Evolutionary conservation across 2,329 filamentous ascomycete genomes (phyloP), one percentile per base, ranked within the genome.

Genomic region (Fusarium nematophilum): DNA sequence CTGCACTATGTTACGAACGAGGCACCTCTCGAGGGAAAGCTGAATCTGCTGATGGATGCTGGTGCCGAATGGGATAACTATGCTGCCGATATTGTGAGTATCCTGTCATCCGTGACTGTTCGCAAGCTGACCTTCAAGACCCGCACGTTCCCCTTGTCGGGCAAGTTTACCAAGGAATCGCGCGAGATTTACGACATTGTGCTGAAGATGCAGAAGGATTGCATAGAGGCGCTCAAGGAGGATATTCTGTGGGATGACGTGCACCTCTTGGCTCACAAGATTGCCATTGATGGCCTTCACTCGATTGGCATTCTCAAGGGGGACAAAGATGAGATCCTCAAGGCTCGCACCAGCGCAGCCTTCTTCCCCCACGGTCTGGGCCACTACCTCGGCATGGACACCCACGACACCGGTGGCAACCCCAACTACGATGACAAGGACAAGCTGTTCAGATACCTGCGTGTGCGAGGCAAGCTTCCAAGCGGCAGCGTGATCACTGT

Each of bases 341-440:
- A 87, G 64, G 86, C 86, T 36, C 84, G 93, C 50, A 91, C 92
- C n/a, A 94, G 90, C 69, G 87, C 90, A 18, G 93, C 93, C 2
- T 97, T 97, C 79, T 91, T 97, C 71, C 93, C 93, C 1, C 93
- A 97, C 73, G 93, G 93, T 0, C 79, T 97, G 1, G 93, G 93
- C 0, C 93, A 97, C 75, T 94, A 96, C 73, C 80, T 97, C 9
- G 93, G 93, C 59, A 89, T 97, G 83, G 93, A 97, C 73, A 96
- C 93, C 2, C 93, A 97, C 73, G 93, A 97, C 70, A 90, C 88
- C 0, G 90, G 90, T 57, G 91, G 91, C 17, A 88, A 92, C 72
- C 82, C 90, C 29, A 90, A 93, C 75, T 92, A 91, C 68, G 81
- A 81, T 8, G 95, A 99, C 72, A 79, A 84, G 56, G 93, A 99